Evolutionary conservation across 192 early-diverging fungal genomes (phyloP), one percentile per base, ranked within the genome.

Genomic region (Umbelopsis sp.): DNA sequence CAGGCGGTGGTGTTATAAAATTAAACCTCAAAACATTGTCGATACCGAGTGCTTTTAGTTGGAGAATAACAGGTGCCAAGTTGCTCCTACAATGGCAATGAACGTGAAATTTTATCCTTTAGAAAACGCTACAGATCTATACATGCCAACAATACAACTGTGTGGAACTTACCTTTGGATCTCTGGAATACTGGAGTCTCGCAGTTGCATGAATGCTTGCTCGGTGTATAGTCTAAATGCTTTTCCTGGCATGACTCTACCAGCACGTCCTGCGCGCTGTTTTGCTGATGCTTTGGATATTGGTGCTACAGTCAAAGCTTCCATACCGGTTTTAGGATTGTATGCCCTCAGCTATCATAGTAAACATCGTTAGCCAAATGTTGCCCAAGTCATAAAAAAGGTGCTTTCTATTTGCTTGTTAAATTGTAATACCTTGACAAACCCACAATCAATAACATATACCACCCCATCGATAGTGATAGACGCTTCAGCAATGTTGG

Each of bases 301-400:
- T 0, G 94, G 94, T n/a, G 92, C 93, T 17, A 96, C 92, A 7
- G 88, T 86, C 51, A 99, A 75, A 11, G 91, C 83, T 70, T 98
- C 97, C 85, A 97, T 94, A 16, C 96, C 96, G 32, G 93, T 93
- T 72, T 91, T 93, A 53, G 97, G 91, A 79, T 98, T 96, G 79
- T 92, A 97, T 7, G 95, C 92, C 66, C 89, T 79, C 2, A 92
- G 50, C 76, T 86, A 62, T 16, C n/a, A 56, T 31, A 3, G 56
- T 62, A 68, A 25, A 54, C 1, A 41, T 38, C 5, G 11, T 41
- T 41, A 29, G 10, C 11, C 70, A 52, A 25, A 11, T 0, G 29
- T 32, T 31, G 9, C 26, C 16, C 16, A 2, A 66, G 3, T 22
- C 14, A 51, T 26, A 25, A 31, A 2, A 8, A 25, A n/a, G n/a